Evolutionary conservation across 169 alveolate genomes (phyloP).

Genomic region (Haemoproteus tartakovskyi): DNA sequence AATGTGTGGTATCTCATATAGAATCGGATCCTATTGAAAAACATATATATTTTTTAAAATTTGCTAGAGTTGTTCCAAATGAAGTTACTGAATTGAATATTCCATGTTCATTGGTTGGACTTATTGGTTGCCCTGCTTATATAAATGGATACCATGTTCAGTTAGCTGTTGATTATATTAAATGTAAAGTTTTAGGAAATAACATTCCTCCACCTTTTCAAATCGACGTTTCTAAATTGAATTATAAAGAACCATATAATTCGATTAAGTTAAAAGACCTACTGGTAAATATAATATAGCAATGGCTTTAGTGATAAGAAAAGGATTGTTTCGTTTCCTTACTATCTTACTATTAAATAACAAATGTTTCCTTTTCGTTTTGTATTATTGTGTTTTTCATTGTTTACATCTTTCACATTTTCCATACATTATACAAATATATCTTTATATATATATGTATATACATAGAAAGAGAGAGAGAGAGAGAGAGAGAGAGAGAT

Average conservation of each 20-base stretch:
- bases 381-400: too few relatives aligned
- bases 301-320: too few relatives aligned
- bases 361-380: too few relatives aligned
- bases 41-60: constrained; percentile 76
- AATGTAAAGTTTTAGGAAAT: constrained; percentile 81
- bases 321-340: too few relatives aligned
- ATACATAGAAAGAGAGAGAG: too few relatives aligned
- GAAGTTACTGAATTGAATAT: constrained; percentile 74
- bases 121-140: constrained; percentile 86
- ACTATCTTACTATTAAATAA: too few relatives aligned
- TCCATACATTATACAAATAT: too few relatives aligned
- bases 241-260: constrained; percentile 77
- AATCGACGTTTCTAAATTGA: constrained; percentile 81
- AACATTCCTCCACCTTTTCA: constrained; percentile 83
- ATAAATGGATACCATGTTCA: constrained; percentile 84
- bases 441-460: too few relatives aligned
- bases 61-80: constrained; percentile 80
- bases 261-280: constrained; percentile 77
- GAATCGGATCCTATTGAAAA: constrained; percentile 82
- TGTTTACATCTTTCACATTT: too few relatives aligned
- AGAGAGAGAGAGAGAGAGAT: too few relatives aligned
- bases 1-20: constrained; percentile 77
- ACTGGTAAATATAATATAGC: constrained; percentile 18
- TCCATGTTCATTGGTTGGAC: constrained; percentile 81
- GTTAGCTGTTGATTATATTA: constrained; percentile 77